Evolutionary conservation across 2,329 filamentous ascomycete species (phyloP).

Genomic region (Ceratocystis colombiana): DNA sequence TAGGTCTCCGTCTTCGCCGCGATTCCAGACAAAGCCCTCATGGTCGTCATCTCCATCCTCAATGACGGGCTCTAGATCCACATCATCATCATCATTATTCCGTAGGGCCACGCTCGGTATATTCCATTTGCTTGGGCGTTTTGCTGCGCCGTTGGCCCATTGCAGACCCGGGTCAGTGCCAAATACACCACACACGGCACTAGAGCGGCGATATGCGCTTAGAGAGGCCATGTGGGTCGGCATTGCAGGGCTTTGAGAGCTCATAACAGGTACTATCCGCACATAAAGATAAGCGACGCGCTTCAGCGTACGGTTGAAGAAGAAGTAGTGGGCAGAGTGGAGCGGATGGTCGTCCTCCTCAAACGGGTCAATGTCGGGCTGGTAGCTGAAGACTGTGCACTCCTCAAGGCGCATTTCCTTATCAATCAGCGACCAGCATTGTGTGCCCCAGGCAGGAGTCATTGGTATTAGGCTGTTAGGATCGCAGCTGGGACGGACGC

Average conservation of each 20-base stretch:
- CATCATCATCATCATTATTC: constrained; percentile 15
- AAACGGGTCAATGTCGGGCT: constrained; percentile 80
- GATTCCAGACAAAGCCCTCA: constrained; percentile 47
- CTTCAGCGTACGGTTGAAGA: constrained; percentile 89
- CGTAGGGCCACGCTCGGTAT: constrained; percentile 1
- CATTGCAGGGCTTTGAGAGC: constrained; percentile 46
- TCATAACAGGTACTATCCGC: constrained; percentile 72
- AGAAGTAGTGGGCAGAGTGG: constrained; percentile 94
- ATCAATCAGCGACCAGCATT: constrained; percentile 86
- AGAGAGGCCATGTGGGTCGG: constrained; percentile 31
- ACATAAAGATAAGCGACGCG: constrained; percentile 90
- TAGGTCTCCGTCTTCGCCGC: constrained; percentile 48
- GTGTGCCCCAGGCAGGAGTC: constrained; percentile 59
- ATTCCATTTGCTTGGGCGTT: constrained; percentile 19
- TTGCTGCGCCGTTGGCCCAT: constrained; percentile 3
- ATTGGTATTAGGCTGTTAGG: constrained; percentile 29
- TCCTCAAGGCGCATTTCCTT: constrained; percentile 88
- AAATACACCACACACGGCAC: constrained; percentile 12
- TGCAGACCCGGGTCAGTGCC: neutral
- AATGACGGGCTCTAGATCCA: constrained; percentile 24
- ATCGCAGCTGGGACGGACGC: constrained; percentile 57
- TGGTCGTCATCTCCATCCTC: constrained; percentile 39
- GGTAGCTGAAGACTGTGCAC: constrained; percentile 82
- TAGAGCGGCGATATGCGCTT: constrained; percentile 16
- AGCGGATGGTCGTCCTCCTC: constrained; percentile 86